These are phyloP conservation scores for Capsella rubella DNA, from an alignment of 441 rosid species.

Conservation along the genomic window DNA sequence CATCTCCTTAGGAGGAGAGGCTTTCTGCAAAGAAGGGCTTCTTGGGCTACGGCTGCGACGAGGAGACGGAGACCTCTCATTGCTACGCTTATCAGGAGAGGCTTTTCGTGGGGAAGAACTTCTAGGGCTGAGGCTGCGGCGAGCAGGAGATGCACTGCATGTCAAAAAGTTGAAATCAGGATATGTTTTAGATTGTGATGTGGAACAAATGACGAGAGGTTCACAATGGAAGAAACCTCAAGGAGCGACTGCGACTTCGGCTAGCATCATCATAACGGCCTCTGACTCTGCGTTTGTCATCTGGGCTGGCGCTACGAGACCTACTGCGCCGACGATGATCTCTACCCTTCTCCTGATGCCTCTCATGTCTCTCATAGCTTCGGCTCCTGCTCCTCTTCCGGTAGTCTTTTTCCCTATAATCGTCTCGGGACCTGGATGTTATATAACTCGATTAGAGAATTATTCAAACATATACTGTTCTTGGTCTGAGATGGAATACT, in stretches of 20 bases:
- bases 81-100: constrained; percentile 55
- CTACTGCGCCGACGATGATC: constrained; percentile 60
- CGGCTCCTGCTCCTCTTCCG: constrained; percentile 71
- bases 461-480: not conserved
- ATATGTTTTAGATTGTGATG: not conserved
- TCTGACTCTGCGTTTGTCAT: constrained; percentile 56
- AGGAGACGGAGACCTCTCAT: constrained; percentile 53
- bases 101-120: constrained; percentile 44
- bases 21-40: constrained; percentile 48
- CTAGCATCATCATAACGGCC: constrained; percentile 66
- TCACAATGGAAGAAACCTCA: constrained; percentile 52
- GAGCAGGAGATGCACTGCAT: constrained; percentile 62
- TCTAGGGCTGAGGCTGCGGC: constrained; percentile 52
- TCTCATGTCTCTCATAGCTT: constrained; percentile 65
- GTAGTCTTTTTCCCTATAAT: constrained; percentile 59
- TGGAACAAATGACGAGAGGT: not conserved
- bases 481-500: not conserved
- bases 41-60: constrained; percentile 44
- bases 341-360: constrained; percentile 59
- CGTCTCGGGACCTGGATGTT: constrained; percentile 60
- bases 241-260: constrained; percentile 60
- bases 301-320: constrained; percentile 73
- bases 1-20: constrained; percentile 48
- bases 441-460: constrained; percentile 1
- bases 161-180: constrained; percentile 24